Base-by-base conservation (phyloP, 495 filamentous ascomycete species). In the Aspergillus homomorphus region DNA sequence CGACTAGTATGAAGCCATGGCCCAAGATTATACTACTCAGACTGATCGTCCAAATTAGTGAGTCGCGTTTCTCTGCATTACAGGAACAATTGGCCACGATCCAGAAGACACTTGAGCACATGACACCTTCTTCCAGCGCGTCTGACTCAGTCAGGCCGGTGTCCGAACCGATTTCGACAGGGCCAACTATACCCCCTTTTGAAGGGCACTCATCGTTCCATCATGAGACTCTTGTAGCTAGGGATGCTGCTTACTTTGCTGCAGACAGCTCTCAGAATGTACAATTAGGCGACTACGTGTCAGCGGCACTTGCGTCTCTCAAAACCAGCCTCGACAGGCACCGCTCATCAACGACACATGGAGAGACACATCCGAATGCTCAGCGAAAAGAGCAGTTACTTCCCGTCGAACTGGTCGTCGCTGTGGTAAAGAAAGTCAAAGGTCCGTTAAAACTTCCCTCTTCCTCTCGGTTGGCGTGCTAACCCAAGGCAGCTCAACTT, bases 181-280 rank as follows among this genome's bases (percentile, higher is more conserved):
- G 58, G 10, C 59, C 59, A 2, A 59, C 62, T 16, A 49, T 51
- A 19, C 66, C 64, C 18, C 54, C 66, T 16, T 69, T 69, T 16
- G 66, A 69, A 53, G 66, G 66, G 6, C 63, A 66, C 22, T 69
- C 66, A 6, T 69, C 66, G 3, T 69, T 69, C 45, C 64, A 66
- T 43, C 64, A 66, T 49, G 63, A 69, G 45, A 66, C 59, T 21
- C 59, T 64, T 10, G 54, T 69, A 15, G 66, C 66, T 12, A 58
- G 64, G 33, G 66, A 69, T 56, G 66, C 66, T 23, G 66, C 62
- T 0, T 58, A 64, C 41, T 69, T 63, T 19, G 66, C 66, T 20
- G 55, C 62, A 18, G 54, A 45, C 26, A 45, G 54, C 12, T 20
- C 60, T 2, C 61, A 43, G 2, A 42, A 41, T 6, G 50, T 22